These are phyloP conservation scores for Leucocoprinus leucothites DNA, from an alignment of 768 basidiomycete genomes.

Conservation along the genomic window DNA sequence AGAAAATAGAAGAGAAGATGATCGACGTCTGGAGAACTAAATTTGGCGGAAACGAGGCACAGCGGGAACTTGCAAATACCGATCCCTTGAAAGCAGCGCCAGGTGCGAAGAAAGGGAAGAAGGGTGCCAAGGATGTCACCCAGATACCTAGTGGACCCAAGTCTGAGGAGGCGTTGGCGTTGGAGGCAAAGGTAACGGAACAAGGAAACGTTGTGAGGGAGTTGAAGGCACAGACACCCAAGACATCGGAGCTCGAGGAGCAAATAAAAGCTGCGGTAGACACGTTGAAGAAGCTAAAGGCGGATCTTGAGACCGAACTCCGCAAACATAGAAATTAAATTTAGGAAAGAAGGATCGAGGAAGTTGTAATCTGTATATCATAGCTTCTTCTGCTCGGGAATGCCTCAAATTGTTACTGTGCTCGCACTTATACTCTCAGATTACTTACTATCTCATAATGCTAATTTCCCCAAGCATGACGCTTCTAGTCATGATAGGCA, in stretches of 20 bases:
- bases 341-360: neutral
- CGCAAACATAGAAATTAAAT: neutral
- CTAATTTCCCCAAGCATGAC: no score
- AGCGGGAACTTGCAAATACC: constrained; percentile 28
- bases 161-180: constrained; percentile 64
- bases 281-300: constrained; percentile 63
- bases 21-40: constrained; percentile 75
- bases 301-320: constrained; percentile 37
- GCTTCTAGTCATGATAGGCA: no score
- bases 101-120: constrained; percentile 56
- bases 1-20: constrained; percentile 89
- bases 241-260: constrained; percentile 57
- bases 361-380: neutral
- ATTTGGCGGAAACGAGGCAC: constrained; percentile 67
- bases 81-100: constrained; percentile 42
- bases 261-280: constrained; percentile 60
- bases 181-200: constrained; percentile 71
- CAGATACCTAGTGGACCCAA: constrained; percentile 52
- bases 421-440: no score
- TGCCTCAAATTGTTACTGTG: no score
- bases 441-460: no score
- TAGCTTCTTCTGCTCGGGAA: neutral
- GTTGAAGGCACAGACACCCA: constrained; percentile 63
- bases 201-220: constrained; percentile 74
- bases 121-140: constrained; percentile 41